Conservation (phyloP, 108 stramenopile genomes). For the Nitzschia inconspicua region DNA sequence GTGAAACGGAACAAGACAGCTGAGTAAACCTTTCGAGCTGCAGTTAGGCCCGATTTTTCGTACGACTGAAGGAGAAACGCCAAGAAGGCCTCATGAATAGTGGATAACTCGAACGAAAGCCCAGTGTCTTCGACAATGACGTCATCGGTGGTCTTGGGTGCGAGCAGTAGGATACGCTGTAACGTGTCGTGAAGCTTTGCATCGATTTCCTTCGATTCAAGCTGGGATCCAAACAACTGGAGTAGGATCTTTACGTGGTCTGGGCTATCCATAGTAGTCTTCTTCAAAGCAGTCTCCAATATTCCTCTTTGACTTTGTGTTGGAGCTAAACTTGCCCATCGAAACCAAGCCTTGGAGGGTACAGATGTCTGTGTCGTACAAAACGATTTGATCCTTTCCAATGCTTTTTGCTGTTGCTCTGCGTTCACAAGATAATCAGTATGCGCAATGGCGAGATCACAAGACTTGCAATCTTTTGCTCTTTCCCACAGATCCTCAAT, state of each 20-base stretch:
- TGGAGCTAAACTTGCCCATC: slow-evolving; percentile 39
- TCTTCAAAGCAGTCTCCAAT: slow-evolving; percentile 41
- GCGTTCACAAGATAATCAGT: slow-evolving; percentile 38
- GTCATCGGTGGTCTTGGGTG: slow-evolving; percentile 29
- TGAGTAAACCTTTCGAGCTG: slow-evolving; percentile 54
- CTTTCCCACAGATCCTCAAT: slow-evolving; percentile 16
- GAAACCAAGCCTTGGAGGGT: slow-evolving; percentile 43
- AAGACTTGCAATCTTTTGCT: slow-evolving; percentile 20
- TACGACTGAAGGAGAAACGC: slow-evolving; percentile 37
- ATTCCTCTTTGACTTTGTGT: slow-evolving; percentile 20
- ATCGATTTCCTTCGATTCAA: slow-evolving; percentile 15
- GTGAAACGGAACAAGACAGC: slow-evolving; percentile 51
- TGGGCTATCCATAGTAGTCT: slow-evolving; percentile 43
- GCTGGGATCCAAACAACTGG: slow-evolving; percentile 51
- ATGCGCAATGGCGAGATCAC: slow-evolving; percentile 51
- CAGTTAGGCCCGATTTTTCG: slow-evolving; percentile 12
- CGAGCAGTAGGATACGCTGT: slow-evolving; percentile 56
- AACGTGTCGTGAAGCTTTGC: slow-evolving; percentile 27
- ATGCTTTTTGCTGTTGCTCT: slow-evolving; percentile 31
- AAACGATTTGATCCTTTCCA: slow-evolving; percentile 20
- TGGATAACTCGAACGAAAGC: slow-evolving; percentile 25
- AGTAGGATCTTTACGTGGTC: slow-evolving; percentile 45
- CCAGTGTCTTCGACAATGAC: slow-evolving; percentile 18
- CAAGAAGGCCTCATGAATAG: slow-evolving; percentile 36
- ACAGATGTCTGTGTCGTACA: slow-evolving; percentile 5